Evolutionary conservation across 1,284 basidiomycete genomes (phyloP).

Genomic region (Cryptococcus hybrid): DNA sequence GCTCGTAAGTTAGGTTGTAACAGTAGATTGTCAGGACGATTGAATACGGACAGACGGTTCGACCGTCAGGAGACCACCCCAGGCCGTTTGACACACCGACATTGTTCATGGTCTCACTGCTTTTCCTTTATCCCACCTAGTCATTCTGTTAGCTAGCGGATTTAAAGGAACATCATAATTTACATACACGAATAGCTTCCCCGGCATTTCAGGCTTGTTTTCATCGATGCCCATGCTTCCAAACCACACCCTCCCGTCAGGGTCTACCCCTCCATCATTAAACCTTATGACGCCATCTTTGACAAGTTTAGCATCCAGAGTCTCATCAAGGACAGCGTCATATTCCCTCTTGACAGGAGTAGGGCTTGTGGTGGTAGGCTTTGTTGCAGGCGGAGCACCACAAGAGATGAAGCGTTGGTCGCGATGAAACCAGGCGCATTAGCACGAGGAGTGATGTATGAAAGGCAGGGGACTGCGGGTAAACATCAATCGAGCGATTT

Average conservation of each 20-base stretch:
- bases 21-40: not conserved
- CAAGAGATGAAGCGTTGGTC: conserved; percentile 21
- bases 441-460: conserved; percentile 31
- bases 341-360: conserved; percentile 8
- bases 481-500: conserved; percentile 31
- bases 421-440: conserved; percentile 32
- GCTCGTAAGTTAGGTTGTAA: not conserved
- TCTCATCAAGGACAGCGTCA: conserved; percentile 18
- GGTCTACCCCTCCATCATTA: conserved; percentile 49
- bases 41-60: conserved; percentile 35
- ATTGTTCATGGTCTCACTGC: conserved; percentile 24
- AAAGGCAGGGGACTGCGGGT: conserved; percentile 34
- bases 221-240: conserved; percentile 34
- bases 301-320: conserved; percentile 19
- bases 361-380: conserved; percentile 12
- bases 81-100: conserved; percentile 46
- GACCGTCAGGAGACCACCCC: conserved; percentile 44
- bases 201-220: conserved; percentile 18
- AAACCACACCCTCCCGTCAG: conserved; percentile 37
- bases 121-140: conserved; percentile 5
- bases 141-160: not conserved
- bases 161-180: too few relatives aligned
- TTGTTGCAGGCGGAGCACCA: conserved; percentile 18
- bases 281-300: conserved; percentile 31
- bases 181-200: conserved; percentile 38